Evolutionary conservation across 2,329 filamentous ascomycete genomes (phyloP).

Genomic region (Fusarium liriodendri): DNA sequence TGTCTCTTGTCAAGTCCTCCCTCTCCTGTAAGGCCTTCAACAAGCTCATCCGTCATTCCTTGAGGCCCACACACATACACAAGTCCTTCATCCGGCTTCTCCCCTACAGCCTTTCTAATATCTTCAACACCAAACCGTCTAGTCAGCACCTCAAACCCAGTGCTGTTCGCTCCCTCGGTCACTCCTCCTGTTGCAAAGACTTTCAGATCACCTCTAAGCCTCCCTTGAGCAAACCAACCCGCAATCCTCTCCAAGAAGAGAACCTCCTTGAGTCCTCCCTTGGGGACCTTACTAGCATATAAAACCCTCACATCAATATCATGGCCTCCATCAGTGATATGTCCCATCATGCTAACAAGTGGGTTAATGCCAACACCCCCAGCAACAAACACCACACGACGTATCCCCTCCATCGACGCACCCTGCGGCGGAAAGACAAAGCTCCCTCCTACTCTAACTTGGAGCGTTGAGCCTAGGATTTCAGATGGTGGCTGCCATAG

Average conservation of each 20-base stretch:
- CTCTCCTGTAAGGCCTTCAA: slow-evolving; percentile 55
- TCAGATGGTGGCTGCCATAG: slow-evolving; percentile 71
- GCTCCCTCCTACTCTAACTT: slow-evolving; percentile 80
- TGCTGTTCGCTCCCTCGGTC: neutral
- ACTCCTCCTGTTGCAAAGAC: slow-evolving; percentile 59
- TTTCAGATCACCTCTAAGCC: slow-evolving; percentile 50
- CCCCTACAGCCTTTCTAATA: slow-evolving; percentile 52
- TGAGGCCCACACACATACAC: slow-evolving; percentile 78
- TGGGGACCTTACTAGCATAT: slow-evolving; percentile 65
- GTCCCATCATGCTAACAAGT: slow-evolving; percentile 77
- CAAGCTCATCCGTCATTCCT: slow-evolving; percentile 75
- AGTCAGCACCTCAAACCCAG: slow-evolving; percentile 35
- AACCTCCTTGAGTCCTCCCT: slow-evolving; percentile 49
- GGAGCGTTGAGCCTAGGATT: slow-evolving; percentile 69
- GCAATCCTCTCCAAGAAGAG: slow-evolving; percentile 64
- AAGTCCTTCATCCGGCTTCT: slow-evolving; percentile 51
- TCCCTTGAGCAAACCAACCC: slow-evolving; percentile 51
- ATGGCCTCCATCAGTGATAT: slow-evolving; percentile 58
- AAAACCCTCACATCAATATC: slow-evolving; percentile 65
- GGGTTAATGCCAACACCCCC: slow-evolving; percentile 89
- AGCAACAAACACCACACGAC: slow-evolving; percentile 77
- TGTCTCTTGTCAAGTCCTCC: slow-evolving; percentile 56
- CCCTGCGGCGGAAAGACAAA: slow-evolving; percentile 79
- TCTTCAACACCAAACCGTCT: slow-evolving; percentile 59
- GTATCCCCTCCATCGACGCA: slow-evolving; percentile 55